These are phyloP conservation scores for Acidiella bohemica DNA, from an alignment of 495 filamentous ascomycete genomes.

Conservation along the genomic window DNA sequence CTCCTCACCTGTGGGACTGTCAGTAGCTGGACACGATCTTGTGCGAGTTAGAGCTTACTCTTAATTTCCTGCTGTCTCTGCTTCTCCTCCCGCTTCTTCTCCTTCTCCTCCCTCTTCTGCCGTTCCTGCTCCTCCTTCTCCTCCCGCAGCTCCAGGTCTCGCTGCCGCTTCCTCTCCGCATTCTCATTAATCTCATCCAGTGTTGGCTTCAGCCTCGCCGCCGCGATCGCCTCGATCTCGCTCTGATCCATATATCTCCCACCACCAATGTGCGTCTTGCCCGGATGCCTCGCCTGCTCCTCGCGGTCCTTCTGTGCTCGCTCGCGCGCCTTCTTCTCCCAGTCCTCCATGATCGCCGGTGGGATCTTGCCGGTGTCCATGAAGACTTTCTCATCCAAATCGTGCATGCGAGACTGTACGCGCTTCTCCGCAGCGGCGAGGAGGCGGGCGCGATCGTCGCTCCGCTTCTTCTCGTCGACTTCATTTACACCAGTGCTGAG, in stretches of 20 bases:
- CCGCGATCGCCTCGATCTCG: slow-evolving; percentile 70
- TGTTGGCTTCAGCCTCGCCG: slow-evolving; percentile 67
- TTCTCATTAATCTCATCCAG: slow-evolving; percentile 78
- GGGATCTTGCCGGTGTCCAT: slow-evolving; percentile 63
- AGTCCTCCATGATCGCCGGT: slow-evolving; percentile 54
- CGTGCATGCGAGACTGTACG: slow-evolving; percentile 60
- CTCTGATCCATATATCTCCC: slow-evolving; percentile 65
- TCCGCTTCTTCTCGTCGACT: slow-evolving; percentile 63
- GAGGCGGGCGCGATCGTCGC: slow-evolving; percentile 56
- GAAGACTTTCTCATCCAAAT: slow-evolving; percentile 67
- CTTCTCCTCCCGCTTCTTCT: slow-evolving; percentile 41
- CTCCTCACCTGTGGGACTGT: slow-evolving; percentile 10
- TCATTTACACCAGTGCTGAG: slow-evolving; percentile 53
- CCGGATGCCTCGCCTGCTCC: slow-evolving; percentile 38
- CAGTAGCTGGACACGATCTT: background rate
- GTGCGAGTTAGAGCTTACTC: slow-evolving; percentile 28
- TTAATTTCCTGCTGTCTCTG: slow-evolving; percentile 38
- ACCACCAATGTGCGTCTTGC: slow-evolving; percentile 66
- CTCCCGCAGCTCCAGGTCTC: slow-evolving; percentile 36
- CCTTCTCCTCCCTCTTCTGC: slow-evolving; percentile 32
- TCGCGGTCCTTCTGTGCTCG: slow-evolving; percentile 55
- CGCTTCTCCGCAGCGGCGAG: slow-evolving; percentile 72
- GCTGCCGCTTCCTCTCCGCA: slow-evolving; percentile 51
- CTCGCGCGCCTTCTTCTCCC: slow-evolving; percentile 61
- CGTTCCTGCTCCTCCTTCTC: slow-evolving; percentile 36